Conservation (phyloP, 805 yeast species). For the Candida manassasensis region DNA sequence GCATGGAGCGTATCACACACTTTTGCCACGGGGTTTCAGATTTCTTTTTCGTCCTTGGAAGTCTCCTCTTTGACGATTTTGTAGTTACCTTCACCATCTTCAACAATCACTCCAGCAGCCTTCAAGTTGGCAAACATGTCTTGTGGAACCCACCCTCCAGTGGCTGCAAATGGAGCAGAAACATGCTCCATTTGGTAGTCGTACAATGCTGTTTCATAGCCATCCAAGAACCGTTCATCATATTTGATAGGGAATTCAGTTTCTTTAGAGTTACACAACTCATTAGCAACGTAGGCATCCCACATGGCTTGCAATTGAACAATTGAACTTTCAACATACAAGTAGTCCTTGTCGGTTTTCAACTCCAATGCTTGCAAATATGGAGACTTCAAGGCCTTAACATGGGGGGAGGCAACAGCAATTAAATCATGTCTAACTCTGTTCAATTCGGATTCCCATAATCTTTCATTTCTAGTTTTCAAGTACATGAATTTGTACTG, state of each 20-base stretch:
- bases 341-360: slow-evolving; percentile 53
- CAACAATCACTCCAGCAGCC: slow-evolving; percentile 60
- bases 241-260: slow-evolving; percentile 54
- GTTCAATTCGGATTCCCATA: slow-evolving; percentile 79
- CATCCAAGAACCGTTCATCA: slow-evolving; percentile 53
- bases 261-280: slow-evolving; percentile 44
- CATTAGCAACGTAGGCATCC: slow-evolving; percentile 59
- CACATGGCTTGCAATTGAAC: slow-evolving; percentile 65
- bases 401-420: slow-evolving; percentile 78
- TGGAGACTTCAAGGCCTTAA: slow-evolving; percentile 66
- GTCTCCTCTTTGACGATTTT: slow-evolving; percentile 18
- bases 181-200: slow-evolving; percentile 65
- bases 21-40: slow-evolving; percentile 1
- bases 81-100: slow-evolving; percentile 46
- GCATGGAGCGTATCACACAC: background rate
- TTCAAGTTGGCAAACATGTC: slow-evolving; percentile 76
- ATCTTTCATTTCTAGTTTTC: slow-evolving; percentile 85
- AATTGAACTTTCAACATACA: slow-evolving; percentile 62
- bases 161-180: slow-evolving; percentile 77
- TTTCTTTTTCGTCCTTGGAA: slow-evolving; percentile 1
- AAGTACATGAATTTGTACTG: slow-evolving; percentile 83
- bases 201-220: slow-evolving; percentile 54
- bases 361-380: slow-evolving; percentile 57
- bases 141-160: slow-evolving; percentile 95
- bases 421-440: slow-evolving; percentile 61